These are phyloP conservation scores for Viola odorata DNA, from an alignment of 345 rosid species.

Conservation along the genomic window DNA sequence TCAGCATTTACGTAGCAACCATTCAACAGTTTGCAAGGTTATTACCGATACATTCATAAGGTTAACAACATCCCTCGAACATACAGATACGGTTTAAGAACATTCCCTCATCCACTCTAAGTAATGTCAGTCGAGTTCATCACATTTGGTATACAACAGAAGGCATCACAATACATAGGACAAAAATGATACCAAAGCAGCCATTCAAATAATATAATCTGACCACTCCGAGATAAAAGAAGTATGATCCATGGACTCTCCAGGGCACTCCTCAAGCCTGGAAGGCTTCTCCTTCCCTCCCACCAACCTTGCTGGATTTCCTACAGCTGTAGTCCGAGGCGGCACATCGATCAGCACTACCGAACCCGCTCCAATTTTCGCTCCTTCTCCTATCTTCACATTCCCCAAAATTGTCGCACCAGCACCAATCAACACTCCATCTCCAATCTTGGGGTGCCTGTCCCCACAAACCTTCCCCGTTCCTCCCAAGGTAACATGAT, in stretches of 20 bases:
- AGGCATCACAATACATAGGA: not conserved
- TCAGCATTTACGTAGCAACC: no score
- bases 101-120: no score
- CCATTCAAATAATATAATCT: constrained; percentile 55
- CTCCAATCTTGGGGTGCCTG: constrained; percentile 92
- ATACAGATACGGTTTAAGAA: no score
- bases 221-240: constrained; percentile 92
- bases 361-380: constrained; percentile 92
- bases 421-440: constrained; percentile 90
- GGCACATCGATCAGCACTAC: constrained; percentile 83
- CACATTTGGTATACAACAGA: no score
- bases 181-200: not conserved
- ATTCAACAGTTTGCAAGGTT: no score
- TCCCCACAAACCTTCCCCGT: constrained; percentile 76
- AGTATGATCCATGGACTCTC: constrained; percentile 97
- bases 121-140: no score
- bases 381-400: constrained; percentile 76
- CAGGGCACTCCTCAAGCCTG: constrained; percentile 65
- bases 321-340: constrained; percentile 70
- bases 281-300: constrained; percentile 79
- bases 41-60: no score
- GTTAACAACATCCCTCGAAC: no score
- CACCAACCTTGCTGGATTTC: constrained; percentile 90
- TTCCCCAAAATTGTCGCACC: constrained; percentile 89
- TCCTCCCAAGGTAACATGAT: constrained; percentile 92